A percentile compares a stretch with the other conserved stretches of the same genome.
Conservation (phyloP, 805 yeast species). For the Teunomyces barrocoloradensis region DNA sequence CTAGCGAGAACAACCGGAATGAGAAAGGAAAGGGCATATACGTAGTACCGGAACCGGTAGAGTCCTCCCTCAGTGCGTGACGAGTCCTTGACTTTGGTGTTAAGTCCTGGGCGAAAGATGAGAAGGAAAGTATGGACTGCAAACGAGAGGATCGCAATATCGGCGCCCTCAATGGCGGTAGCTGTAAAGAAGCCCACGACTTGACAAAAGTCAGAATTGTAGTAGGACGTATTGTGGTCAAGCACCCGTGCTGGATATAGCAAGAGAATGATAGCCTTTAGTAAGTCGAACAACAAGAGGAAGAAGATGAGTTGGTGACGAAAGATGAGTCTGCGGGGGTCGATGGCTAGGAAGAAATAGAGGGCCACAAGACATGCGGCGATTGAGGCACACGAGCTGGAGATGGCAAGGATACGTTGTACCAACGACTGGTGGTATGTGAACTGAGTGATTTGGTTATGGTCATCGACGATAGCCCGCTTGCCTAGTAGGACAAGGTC, state of each 20-base stretch:
- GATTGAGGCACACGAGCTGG: conserved; percentile 38
- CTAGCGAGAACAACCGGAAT: conserved; percentile 69
- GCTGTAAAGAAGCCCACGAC: conserved; percentile 81
- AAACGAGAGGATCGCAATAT: conserved; percentile 74
- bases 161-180: conserved; percentile 80
- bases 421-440: conserved; percentile 24
- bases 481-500: neutral
- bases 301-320: conserved; percentile 69
- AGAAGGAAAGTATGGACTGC: conserved; percentile 79
- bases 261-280: conserved; percentile 67
- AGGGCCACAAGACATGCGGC: conserved; percentile 56
- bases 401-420: conserved; percentile 37
- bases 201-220: conserved; percentile 51
- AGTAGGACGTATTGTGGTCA: conserved; percentile 42
- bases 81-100: conserved; percentile 41
- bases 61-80: conserved; percentile 67
- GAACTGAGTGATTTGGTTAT: conserved; percentile 29
- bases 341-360: conserved; percentile 60
- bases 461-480: neutral
- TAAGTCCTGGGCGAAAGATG: conserved; percentile 59
- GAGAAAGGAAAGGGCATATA: conserved; percentile 57
- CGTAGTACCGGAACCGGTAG: conserved; percentile 52
- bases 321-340: conserved; percentile 59
- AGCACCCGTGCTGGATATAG: conserved; percentile 65
- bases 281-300: conserved; percentile 67